Percentiles rank a stretch among this genome's conserved stretches.
Evolutionary conservation across 2,329 filamentous ascomycete genomes (phyloP).

Genomic region (Epichloe sp.): DNA sequence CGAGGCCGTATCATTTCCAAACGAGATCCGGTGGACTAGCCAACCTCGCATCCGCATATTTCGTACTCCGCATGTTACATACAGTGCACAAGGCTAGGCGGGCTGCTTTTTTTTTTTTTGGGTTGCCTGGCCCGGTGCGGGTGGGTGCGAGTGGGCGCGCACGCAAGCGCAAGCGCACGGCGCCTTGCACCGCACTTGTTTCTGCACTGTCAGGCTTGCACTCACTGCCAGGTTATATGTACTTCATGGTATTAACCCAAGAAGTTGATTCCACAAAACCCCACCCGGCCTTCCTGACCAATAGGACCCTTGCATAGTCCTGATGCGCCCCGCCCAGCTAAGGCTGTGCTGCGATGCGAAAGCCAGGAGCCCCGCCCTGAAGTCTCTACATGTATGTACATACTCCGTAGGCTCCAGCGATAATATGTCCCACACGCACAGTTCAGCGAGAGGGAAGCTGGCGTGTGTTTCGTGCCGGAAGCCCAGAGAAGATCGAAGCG

Average conservation of each 20-base stretch:
- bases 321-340: slow-evolving; percentile 13
- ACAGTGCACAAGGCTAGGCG: neutral
- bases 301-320: neutral
- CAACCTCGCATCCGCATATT: neutral
- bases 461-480: neutral
- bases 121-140: no score
- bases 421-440: neutral
- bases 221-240: no score
- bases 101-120: no score
- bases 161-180: no score
- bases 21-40: neutral
- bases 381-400: neutral
- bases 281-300: neutral
- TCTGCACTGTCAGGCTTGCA: no score
- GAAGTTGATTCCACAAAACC: neutral
- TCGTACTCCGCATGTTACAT: neutral
- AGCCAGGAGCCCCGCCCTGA: neutral
- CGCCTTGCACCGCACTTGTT: no score
- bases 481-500: slow-evolving; percentile 1
- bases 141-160: no score
- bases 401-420: neutral
- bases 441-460: neutral
- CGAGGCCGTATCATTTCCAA: no score
- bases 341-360: slow-evolving; percentile 9
- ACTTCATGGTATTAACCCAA: neutral